Evolutionary conservation across 106 monocot species (phyloP), one percentile per base, ranked within the genome.

Genomic region (Dioscorea alata): DNA sequence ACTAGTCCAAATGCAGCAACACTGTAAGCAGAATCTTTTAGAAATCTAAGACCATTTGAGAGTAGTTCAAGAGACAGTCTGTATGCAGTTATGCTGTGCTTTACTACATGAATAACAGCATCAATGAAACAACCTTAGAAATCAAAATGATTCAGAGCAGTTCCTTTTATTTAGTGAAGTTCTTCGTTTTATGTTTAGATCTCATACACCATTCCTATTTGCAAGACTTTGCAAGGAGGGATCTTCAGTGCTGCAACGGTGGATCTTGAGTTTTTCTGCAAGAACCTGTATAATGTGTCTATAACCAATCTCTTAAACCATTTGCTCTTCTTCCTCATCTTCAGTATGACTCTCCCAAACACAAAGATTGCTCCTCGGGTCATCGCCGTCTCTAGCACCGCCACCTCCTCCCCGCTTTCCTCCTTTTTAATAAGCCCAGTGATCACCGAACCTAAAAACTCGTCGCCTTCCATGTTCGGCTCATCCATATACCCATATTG

Each of bases 191-290:
- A 28, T 20, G 19, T 60, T 64, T 57, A 87, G 34, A 87, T 66
- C 59, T 87, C 82, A 58, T 87, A 87, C 9, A 71, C 19, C 83
- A 87, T 83, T 23, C 83, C 87, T 12, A 87, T 74, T 33, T 80
- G 80, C 60, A 87, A 60, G 1, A 71, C 61, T 52, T 78, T 80
- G 12, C 63, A 52, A 0, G 80, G 72, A 15, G 83, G 77, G 10
- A 88, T 84, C 56, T 68, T 75, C 5, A 88, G 65, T 2, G 75
- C 61, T 1, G 74, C 59, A 5, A 78, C 72, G 19, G 75, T 84
- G 0, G 83, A 83, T 23, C 83, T 77, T 49, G 72, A 88, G 68
- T 88, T 88, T 63, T 84, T 88, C 69, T 88, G 87, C 63, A 88
- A n/a, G 62, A 88, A 84, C 61, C 83, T 77, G 24, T 83, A 84